phyloP scores from a whole-genome alignment of 1,139 yeast genomes.

The Diutina mesorugosa region DNA sequence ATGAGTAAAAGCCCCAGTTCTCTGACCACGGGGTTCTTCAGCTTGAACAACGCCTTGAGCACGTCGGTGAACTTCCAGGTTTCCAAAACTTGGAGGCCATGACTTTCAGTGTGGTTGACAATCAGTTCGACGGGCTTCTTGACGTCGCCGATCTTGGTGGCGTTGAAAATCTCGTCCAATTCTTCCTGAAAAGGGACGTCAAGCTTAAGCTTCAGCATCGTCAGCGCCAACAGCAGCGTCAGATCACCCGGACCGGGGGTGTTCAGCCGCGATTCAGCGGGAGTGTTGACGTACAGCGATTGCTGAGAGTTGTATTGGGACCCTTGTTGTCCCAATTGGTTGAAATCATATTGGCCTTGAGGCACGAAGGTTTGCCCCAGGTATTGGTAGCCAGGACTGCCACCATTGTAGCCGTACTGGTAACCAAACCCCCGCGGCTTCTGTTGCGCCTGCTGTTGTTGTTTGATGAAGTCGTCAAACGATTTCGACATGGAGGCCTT shows the following conservation, averaged over 20 bases:
- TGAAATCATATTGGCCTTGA: constrained; percentile 2
- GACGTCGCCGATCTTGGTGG: constrained; percentile 50
- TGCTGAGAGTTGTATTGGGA: neutral
- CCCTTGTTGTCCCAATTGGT: neutral
- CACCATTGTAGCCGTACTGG: neutral
- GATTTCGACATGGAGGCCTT: constrained; percentile 15
- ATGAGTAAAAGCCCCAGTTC: constrained; percentile 63
- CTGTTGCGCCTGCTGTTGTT: constrained; percentile 11
- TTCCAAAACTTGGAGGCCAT: constrained; percentile 34
- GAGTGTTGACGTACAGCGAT: neutral
- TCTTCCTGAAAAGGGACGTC: constrained; percentile 58
- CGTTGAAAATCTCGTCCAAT: constrained; percentile 42
- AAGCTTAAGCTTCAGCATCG: constrained; percentile 47
- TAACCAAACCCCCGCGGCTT: constrained; percentile 10
- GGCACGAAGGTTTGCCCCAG: constrained; percentile 5
- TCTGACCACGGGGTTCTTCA: constrained; percentile 63
- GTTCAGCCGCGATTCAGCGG: constrained; percentile 6
- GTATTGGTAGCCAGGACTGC: constrained; percentile 6
- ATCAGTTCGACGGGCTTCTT: constrained; percentile 49
- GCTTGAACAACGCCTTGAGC: constrained; percentile 50
- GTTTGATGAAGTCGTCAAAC: constrained; percentile 22
- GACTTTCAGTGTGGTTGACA: constrained; percentile 30
- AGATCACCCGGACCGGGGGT: constrained; percentile 19
- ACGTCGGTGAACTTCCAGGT: constrained; percentile 60
- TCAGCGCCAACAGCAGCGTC: constrained; percentile 42